A percentile compares a stretch with the other conserved stretches of the same genome.
Evolutionary conservation across 176 grass and related monocot species (phyloP).

Genomic region (Hordeum marinum): DNA sequence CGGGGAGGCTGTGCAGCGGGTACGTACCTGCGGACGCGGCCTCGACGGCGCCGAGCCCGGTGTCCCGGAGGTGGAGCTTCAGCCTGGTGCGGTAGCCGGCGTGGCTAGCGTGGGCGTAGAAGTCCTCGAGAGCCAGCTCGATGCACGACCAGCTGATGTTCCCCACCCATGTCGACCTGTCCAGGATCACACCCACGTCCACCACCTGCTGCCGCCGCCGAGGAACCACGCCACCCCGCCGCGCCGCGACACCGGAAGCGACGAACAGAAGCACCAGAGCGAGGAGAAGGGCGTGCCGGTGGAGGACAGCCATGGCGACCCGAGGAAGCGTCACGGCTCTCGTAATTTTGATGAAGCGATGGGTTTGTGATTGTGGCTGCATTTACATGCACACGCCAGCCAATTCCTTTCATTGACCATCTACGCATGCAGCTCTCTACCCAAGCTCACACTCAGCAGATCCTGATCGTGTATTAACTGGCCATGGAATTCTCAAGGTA

Average conservation of each 20-base stretch:
- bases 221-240: too few relatives aligned
- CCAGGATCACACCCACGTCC: constrained; percentile 71
- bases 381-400: too few relatives aligned
- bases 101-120: constrained; percentile 24
- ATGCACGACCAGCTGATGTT: constrained; percentile 68
- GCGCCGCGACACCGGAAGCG: neutral
- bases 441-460: too few relatives aligned
- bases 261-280: neutral
- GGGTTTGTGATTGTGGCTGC: too few relatives aligned
- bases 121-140: constrained; percentile 52
- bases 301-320: neutral
- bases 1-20: neutral
- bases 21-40: constrained; percentile 46
- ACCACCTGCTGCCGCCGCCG: constrained; percentile 3
- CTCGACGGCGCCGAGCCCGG: constrained; percentile 18
- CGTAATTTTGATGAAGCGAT: neutral
- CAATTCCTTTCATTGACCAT: too few relatives aligned
- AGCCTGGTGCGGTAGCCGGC: constrained; percentile 28
- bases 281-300: neutral
- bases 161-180: constrained; percentile 42
- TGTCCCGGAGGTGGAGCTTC: constrained; percentile 43
- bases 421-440: too few relatives aligned
- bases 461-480: too few relatives aligned
- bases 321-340: neutral
- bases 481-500: neutral